These are phyloP conservation scores for Citrus medica DNA, from an alignment of 345 rosid species.

Conservation along the genomic window DNA sequence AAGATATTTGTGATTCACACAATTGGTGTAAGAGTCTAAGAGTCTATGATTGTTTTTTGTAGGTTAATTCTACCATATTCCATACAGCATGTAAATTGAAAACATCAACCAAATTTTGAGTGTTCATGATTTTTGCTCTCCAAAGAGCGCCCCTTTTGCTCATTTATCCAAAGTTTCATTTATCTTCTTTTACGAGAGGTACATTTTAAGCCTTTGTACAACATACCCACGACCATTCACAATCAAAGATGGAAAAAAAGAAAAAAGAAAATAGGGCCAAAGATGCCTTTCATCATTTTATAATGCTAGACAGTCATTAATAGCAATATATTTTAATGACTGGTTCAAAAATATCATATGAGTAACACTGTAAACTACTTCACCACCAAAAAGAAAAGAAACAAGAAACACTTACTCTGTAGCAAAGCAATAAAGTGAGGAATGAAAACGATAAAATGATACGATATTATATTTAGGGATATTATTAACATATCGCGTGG, in stretches of 20 bases:
- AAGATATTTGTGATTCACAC: too few species aligned
- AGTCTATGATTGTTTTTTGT: too few species aligned
- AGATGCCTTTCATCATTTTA: constrained; percentile 6
- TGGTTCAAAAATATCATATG: background rate
- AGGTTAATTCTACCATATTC: too few species aligned
- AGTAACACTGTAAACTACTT: background rate
- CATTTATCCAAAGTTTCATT: too few species aligned
- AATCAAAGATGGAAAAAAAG: background rate
- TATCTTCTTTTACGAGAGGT: too few species aligned
- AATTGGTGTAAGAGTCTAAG: too few species aligned
- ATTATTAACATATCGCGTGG: background rate
- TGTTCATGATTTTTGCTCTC: too few species aligned
- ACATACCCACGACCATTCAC: background rate
- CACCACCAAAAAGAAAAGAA: background rate
- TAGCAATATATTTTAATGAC: background rate
- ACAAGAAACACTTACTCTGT: background rate
- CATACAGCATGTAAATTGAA: too few species aligned
- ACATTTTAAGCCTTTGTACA: background rate
- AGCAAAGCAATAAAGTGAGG: background rate
- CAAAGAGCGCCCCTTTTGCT: background rate
- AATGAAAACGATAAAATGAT: background rate
- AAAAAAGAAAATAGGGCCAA: background rate
- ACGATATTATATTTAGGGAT: background rate
- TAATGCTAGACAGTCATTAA: background rate
- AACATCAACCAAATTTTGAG: too few species aligned